These are phyloP conservation scores for Paspalum vaginatum DNA, from an alignment of 176 grass and related monocot species.

Conservation along the genomic window DNA sequence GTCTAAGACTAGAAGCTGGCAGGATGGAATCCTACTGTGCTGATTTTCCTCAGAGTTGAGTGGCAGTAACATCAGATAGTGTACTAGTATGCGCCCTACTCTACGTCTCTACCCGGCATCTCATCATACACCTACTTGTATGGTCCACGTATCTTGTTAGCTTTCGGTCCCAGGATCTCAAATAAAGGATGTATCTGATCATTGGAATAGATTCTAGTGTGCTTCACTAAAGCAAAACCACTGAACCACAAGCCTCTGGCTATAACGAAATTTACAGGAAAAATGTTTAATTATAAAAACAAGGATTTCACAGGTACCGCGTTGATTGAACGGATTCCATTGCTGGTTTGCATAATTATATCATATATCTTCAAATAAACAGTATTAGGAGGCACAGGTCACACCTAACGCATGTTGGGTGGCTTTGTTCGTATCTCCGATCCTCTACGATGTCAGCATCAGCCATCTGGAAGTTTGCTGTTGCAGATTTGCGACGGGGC, in stretches of 20 bases:
- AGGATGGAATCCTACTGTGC: constrained; percentile 26
- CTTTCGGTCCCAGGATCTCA: constrained; percentile 7
- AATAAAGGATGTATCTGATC: constrained; percentile 3
- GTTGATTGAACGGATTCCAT: not conserved
- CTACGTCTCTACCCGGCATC: not conserved
- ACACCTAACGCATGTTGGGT: not conserved
- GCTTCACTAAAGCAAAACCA: not conserved
- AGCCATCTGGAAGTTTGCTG: constrained; percentile 3
- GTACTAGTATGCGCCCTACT: not conserved
- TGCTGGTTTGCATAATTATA: not conserved
- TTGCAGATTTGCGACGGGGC: not conserved
- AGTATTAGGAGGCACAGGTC: not conserved
- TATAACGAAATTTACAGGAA: not conserved
- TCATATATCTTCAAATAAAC: no score
- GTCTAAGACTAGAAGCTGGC: not conserved
- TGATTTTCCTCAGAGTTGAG: constrained; percentile 23
- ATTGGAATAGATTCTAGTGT: not conserved
- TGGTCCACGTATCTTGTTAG: constrained; percentile 18
- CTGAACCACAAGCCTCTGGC: not conserved
- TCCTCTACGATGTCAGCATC: constrained; percentile 31
- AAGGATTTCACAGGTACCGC: not conserved
- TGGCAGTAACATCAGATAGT: constrained; percentile 8
- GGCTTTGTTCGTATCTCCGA: not conserved
- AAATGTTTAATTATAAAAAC: not conserved
- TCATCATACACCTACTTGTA: not conserved